A percentile compares a stretch with the other conserved stretches of the same genome.
These are phyloP conservation scores for Diutina rugosa DNA, from an alignment of 1,139 yeast species.

Conservation along the genomic window DNA sequence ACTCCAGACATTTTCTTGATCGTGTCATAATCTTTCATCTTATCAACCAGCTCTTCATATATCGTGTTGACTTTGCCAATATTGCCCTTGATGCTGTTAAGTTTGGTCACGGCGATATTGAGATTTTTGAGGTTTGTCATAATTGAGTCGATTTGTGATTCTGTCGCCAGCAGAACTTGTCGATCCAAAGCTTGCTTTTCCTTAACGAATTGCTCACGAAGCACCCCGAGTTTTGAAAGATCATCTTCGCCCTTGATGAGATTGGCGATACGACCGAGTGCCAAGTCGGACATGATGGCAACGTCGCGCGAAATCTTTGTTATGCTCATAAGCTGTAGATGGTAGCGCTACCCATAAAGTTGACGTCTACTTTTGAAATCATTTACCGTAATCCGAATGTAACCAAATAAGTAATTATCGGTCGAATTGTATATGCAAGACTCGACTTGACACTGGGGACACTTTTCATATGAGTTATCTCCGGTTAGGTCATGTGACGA, in stretches of 20 bases:
- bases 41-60: conserved; percentile 37
- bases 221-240: conserved; percentile 37
- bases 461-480: background rate
- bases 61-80: conserved; percentile 47
- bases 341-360: background rate
- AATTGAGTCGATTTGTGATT: conserved; percentile 44
- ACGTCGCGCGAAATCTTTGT: background rate
- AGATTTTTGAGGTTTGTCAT: conserved; percentile 25
- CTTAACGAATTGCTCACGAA: conserved; percentile 48
- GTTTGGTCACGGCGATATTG: conserved; percentile 22
- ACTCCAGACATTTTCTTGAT: conserved; percentile 51
- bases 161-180: conserved; percentile 53
- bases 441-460: background rate
- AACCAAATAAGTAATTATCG: too few relatives aligned
- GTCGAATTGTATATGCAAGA: background rate
- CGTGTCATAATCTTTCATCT: conserved; percentile 43
- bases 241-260: conserved; percentile 42
- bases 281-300: conserved; percentile 25
- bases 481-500: background rate
- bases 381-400: too few relatives aligned
- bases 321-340: background rate
- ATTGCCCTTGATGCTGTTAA: conserved; percentile 38
- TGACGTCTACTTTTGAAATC: background rate
- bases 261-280: conserved; percentile 30
- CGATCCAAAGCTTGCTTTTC: conserved; percentile 67